Evolutionary conservation across 2,329 filamentous ascomycete species (phyloP).

Genomic region (Hypoxylon rubiginosum): DNA sequence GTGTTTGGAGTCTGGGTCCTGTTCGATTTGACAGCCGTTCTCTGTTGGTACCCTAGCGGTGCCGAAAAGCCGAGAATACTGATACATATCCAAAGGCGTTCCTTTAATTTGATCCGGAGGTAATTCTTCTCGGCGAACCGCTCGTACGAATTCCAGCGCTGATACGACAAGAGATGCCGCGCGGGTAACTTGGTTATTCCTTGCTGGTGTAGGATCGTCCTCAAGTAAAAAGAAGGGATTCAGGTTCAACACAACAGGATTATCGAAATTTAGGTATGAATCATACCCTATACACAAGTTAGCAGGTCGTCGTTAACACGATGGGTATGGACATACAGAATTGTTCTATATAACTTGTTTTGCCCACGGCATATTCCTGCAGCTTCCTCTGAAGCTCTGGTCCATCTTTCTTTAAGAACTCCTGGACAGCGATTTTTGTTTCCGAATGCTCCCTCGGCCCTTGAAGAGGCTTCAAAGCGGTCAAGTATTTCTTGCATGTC

Average conservation of each 20-base stretch:
- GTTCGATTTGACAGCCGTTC: constrained; percentile 94
- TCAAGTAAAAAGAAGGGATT: constrained; percentile 98
- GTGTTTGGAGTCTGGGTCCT: constrained; percentile 93
- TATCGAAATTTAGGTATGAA: constrained; percentile 97
- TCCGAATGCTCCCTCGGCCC: constrained; percentile 84
- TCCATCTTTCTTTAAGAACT: constrained; percentile 86
- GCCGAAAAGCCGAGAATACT: constrained; percentile 94
- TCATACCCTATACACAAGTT: constrained; percentile 82
- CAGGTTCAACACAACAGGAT: constrained; percentile 95
- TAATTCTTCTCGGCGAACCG: constrained; percentile 91
- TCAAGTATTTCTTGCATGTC: constrained; percentile 83
- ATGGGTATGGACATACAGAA: constrained; percentile 78
- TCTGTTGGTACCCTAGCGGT: constrained; percentile 95
- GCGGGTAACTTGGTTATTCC: constrained; percentile 96
- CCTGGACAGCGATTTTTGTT: constrained; percentile 81
- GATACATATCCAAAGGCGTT: constrained; percentile 95
- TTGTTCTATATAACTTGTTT: constrained; percentile 97
- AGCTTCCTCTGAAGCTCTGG: constrained; percentile 88
- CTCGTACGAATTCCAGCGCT: constrained; percentile 90
- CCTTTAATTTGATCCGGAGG: constrained; percentile 88
- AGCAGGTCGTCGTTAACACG: constrained; percentile 29
- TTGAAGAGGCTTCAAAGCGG: constrained; percentile 85
- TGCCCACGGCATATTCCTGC: constrained; percentile 89
- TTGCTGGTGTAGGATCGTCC: constrained; percentile 95
- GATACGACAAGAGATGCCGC: constrained; percentile 93